These are phyloP conservation scores for Hyparrhenia diplandra DNA, from an alignment of 176 grass and related monocot species.

Conservation along the genomic window DNA sequence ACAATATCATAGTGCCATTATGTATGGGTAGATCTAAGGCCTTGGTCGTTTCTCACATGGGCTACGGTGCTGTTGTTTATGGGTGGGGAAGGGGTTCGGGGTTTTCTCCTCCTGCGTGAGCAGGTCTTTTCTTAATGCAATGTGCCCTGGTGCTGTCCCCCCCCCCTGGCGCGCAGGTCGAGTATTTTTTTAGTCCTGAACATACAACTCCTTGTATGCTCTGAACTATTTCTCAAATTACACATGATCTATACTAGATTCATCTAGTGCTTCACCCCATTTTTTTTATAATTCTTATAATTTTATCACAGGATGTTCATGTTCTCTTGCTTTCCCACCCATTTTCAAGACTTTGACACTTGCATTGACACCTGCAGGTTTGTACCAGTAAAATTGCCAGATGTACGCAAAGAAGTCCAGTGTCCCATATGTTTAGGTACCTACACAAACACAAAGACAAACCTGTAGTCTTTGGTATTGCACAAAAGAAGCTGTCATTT, in stretches of 20 bases:
- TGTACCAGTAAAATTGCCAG: slow-evolving; percentile 41
- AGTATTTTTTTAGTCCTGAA: neutral
- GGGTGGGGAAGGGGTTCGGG: neutral
- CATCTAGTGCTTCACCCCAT: neutral
- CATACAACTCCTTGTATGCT: neutral
- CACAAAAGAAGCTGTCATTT: neutral
- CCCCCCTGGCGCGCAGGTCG: neutral
- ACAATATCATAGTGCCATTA: neutral
- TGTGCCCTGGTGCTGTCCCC: neutral
- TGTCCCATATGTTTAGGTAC: slow-evolving; percentile 70
- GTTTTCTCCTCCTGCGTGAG: too few species aligned
- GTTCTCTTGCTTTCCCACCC: neutral
- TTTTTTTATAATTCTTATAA: neutral
- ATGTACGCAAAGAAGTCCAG: slow-evolving; percentile 58
- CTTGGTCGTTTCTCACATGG: neutral
- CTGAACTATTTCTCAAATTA: neutral
- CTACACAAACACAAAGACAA: neutral
- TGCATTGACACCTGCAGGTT: slow-evolving; percentile 31
- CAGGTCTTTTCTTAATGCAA: neutral
- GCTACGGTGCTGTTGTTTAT: neutral
- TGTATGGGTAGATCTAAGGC: too few species aligned
- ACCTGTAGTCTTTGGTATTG: neutral
- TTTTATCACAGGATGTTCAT: neutral
- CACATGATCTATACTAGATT: neutral
- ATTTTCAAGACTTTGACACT: neutral